Conservation (phyloP, 2,329 filamentous ascomycete genomes). For the Ceratocystis cacaofunesta region DNA sequence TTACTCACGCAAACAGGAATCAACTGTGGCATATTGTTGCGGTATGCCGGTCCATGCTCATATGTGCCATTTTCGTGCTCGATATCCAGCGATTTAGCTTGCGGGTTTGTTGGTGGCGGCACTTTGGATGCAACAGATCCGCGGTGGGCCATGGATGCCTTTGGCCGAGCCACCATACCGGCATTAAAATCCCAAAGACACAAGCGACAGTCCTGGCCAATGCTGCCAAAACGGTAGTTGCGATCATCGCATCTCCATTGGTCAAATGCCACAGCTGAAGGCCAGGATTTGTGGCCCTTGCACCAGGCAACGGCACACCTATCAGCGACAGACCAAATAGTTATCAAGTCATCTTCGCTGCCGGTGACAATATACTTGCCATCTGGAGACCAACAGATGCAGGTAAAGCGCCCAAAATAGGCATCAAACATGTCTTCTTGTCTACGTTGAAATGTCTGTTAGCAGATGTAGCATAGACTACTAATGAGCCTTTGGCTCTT, state of each 20-base stretch:
- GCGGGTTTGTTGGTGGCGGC: constrained; percentile 28
- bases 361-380: constrained; percentile 91
- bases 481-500: constrained; percentile 20
- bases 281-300: constrained; percentile 91
- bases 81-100: neutral
- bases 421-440: constrained; percentile 76
- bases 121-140: constrained; percentile 34
- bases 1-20: constrained; percentile 21
- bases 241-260: constrained; percentile 92
- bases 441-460: constrained; percentile 29
- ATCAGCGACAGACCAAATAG: constrained; percentile 85
- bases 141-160: constrained; percentile 51
- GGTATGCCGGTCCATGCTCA: constrained; percentile 12
- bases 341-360: constrained; percentile 88
- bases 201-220: constrained; percentile 82
- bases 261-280: constrained; percentile 84
- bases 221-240: constrained; percentile 90
- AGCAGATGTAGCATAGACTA: neutral
- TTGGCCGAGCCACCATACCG: constrained; percentile 86
- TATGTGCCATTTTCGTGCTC: constrained; percentile 16
- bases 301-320: constrained; percentile 76
- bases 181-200: constrained; percentile 96
- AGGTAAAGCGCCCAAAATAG: constrained; percentile 86
- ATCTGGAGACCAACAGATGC: constrained; percentile 94
- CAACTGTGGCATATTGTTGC: constrained; percentile 11